Evolutionary conservation across 2,329 filamentous ascomycete species (phyloP).

Genomic region (Aspergillus oerlinghausenensis): DNA sequence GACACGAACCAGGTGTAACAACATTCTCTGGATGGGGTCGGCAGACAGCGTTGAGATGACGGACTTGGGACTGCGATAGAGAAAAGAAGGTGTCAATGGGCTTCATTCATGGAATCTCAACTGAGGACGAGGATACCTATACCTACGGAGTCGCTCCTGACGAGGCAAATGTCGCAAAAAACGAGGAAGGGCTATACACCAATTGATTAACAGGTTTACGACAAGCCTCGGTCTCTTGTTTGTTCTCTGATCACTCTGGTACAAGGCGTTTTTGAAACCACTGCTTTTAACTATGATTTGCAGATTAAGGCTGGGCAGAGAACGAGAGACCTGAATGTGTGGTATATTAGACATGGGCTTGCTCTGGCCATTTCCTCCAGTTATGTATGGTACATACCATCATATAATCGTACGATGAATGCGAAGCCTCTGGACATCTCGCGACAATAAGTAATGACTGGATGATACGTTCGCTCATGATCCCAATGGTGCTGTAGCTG

Average conservation of each 20-base stretch:
- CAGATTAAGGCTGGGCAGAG: neutral
- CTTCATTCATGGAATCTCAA: conserved; percentile 7
- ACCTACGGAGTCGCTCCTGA: conserved; percentile 8
- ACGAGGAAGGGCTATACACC: neutral
- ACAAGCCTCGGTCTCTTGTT: conserved; percentile 8
- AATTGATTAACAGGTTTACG: neutral
- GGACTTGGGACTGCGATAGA: conserved; percentile 34
- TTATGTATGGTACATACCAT: neutral
- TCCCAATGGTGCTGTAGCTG: too few relatives aligned
- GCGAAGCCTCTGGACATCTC: neutral
- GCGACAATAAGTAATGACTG: neutral
- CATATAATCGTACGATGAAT: neutral
- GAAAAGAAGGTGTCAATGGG: conserved; percentile 19
- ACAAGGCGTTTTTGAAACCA: conserved; percentile 17
- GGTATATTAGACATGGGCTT: neutral
- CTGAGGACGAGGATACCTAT: conserved; percentile 11
- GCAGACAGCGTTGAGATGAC: conserved; percentile 49
- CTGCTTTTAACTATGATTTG: conserved; percentile 13
- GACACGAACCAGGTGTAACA: conserved; percentile 68
- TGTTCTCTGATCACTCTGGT: conserved; percentile 11
- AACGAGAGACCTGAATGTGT: neutral
- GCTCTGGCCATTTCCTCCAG: neutral
- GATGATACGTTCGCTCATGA: too few relatives aligned
- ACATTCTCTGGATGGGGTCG: conserved; percentile 84
- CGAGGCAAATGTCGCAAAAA: conserved; percentile 5